Conservation (phyloP, 2,329 filamentous ascomycete genomes). For the Fusarium verrucosum region DNA sequence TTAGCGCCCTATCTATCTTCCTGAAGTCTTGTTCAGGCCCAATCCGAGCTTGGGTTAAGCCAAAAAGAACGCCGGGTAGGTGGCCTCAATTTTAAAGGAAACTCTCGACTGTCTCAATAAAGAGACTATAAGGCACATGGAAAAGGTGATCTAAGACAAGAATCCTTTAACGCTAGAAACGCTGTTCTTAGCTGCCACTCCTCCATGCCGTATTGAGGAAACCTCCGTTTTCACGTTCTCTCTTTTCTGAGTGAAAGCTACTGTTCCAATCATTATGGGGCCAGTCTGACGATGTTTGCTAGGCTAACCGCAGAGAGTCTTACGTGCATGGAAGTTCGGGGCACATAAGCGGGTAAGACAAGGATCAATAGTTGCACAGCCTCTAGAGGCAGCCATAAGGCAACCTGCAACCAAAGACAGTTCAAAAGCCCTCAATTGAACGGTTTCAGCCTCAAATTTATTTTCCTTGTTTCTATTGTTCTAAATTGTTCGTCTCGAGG, state of each 20-base stretch:
- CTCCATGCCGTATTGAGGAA: not conserved
- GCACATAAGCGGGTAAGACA: not conserved
- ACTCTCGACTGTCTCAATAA: too few species aligned
- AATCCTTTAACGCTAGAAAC: too few species aligned
- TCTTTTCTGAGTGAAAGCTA: not conserved
- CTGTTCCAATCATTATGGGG: not conserved
- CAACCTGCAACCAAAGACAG: not conserved
- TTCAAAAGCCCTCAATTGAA: not conserved
- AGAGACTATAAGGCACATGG: too few species aligned
- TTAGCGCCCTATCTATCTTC: too few species aligned
- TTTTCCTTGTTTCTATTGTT: not conserved
- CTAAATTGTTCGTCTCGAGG: not conserved
- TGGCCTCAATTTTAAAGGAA: too few species aligned
- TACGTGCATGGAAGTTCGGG: slow-evolving; percentile 3
- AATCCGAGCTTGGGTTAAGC: too few species aligned
- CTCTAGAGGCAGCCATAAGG: slow-evolving; percentile 17
- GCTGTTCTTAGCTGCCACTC: too few species aligned
- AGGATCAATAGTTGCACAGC: slow-evolving; percentile 5
- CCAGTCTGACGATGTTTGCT: not conserved
- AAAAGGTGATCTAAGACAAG: too few species aligned
- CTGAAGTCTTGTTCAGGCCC: too few species aligned
- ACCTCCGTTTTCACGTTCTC: not conserved
- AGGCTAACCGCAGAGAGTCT: slow-evolving; percentile 3
- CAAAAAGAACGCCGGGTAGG: too few species aligned
- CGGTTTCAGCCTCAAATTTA: not conserved